Conservation (phyloP, 1,284 basidiomycete species). For the Pseudozyma thailandica region DNA sequence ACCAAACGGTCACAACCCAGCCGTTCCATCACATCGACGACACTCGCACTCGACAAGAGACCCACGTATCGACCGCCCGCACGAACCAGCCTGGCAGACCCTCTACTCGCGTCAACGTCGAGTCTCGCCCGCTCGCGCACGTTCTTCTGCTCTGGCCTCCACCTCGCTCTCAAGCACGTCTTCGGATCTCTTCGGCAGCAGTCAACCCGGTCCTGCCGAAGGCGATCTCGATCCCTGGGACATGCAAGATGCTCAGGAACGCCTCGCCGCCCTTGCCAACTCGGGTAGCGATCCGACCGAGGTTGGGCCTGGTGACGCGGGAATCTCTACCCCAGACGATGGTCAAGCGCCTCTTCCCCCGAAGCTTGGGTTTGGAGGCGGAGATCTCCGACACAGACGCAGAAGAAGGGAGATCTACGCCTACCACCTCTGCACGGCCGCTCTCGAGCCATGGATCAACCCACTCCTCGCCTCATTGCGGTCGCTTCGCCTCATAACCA, state of each 20-base stretch:
- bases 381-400: neutral
- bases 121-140: neutral
- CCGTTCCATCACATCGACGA: neutral
- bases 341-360: neutral
- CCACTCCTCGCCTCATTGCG: slow-evolving; percentile 30
- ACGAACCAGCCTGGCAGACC: slow-evolving; percentile 44
- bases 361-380: neutral
- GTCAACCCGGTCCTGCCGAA: slow-evolving; percentile 26
- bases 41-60: slow-evolving; percentile 9
- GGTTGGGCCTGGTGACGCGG: too few relatives aligned
- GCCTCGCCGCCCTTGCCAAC: slow-evolving; percentile 25
- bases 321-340: neutral
- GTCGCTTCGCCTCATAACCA: slow-evolving; percentile 34
- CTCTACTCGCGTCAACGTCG: slow-evolving; percentile 33
- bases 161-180: neutral
- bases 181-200: neutral
- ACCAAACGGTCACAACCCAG: neutral
- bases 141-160: neutral
- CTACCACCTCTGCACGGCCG: slow-evolving; percentile 45
- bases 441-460: slow-evolving; percentile 47
- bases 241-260: slow-evolving; percentile 46
- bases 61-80: slow-evolving; percentile 17
- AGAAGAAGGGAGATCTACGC: slow-evolving; percentile 36
- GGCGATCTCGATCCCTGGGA: slow-evolving; percentile 52
- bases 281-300: neutral